Percentiles rank a stretch among this genome's conserved stretches.
These are phyloP conservation scores for Fusarium incarnatum DNA, from an alignment of 2,329 filamentous ascomycete species.

Conservation along the genomic window DNA sequence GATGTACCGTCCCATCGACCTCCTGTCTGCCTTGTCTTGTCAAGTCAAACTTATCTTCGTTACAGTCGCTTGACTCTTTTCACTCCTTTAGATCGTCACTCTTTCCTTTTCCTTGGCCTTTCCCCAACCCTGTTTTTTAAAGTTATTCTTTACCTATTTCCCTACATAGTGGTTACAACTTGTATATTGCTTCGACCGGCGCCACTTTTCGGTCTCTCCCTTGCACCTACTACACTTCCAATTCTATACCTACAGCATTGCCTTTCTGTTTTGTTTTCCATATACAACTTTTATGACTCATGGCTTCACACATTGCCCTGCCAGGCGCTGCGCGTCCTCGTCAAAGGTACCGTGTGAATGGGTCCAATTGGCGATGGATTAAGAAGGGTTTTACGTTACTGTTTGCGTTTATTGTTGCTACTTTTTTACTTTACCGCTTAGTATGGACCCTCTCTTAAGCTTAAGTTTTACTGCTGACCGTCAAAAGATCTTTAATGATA, in stretches of 20 bases:
- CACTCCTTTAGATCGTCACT: neutral
- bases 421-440: conserved; percentile 29
- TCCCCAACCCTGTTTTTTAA: neutral
- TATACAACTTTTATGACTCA: conserved; percentile 33
- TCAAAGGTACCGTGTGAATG: conserved; percentile 28
- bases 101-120: conserved; percentile 1
- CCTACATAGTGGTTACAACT: neutral
- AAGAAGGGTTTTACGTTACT: conserved; percentile 21
- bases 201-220: neutral
- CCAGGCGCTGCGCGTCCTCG: conserved; percentile 33
- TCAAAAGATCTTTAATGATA: conserved; percentile 35
- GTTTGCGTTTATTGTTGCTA: conserved; percentile 1
- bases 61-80: conserved; percentile 14
- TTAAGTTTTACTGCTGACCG: conserved; percentile 12
- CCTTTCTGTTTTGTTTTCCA: neutral
- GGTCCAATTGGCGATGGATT: conserved; percentile 30
- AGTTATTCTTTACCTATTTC: neutral
- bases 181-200: neutral
- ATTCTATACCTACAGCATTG: neutral
- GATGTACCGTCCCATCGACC: neutral
- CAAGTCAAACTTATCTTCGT: conserved; percentile 9
- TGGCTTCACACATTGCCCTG: conserved; percentile 31
- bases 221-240: neutral
- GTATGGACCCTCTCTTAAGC: neutral
- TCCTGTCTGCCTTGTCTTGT: conserved; percentile 18